phyloP scores from a whole-genome alignment of 2,329 filamentous ascomycete genomes.

The Didymella lethalis region DNA sequence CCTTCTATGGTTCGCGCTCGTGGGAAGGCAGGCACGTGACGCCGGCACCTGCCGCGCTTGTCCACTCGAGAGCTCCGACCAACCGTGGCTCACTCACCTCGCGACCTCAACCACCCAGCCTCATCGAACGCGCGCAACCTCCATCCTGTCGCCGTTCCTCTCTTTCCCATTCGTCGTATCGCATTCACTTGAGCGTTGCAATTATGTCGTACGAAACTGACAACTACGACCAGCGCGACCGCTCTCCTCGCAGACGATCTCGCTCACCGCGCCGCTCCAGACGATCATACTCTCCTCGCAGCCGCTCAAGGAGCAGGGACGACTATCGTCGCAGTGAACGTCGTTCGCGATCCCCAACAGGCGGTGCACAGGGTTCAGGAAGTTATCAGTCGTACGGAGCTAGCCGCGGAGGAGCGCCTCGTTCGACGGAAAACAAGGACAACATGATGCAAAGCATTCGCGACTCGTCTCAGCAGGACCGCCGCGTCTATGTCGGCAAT shows the following conservation, averaged over 20 bases:
- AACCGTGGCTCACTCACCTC: constrained; percentile 34
- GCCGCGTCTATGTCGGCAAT: constrained; percentile 98
- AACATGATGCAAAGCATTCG: constrained; percentile 95
- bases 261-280: constrained; percentile 59
- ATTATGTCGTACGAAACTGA: constrained; percentile 51
- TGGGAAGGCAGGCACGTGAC: constrained; percentile 24
- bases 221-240: constrained; percentile 54
- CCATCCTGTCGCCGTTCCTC: constrained; percentile 21
- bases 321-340: constrained; percentile 57
- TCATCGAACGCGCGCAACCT: constrained; percentile 37
- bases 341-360: constrained; percentile 84
- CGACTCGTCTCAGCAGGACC: constrained; percentile 97
- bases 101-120: constrained; percentile 32
- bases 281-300: constrained; percentile 69
- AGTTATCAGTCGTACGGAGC: constrained; percentile 66
- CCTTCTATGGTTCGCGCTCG: constrained; percentile 20
- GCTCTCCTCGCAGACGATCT: constrained; percentile 73
- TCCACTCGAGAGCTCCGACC: constrained; percentile 21
- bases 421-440: constrained; percentile 88
- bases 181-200: constrained; percentile 22
- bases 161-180: constrained; percentile 20
- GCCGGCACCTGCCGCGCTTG: constrained; percentile 27
- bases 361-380: constrained; percentile 72
- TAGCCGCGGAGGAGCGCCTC: constrained; percentile 61
- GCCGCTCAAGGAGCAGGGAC: constrained; percentile 80